Percentiles rank a stretch among this genome's conserved stretches.
phyloP scores from a whole-genome alignment of 208 protist species.

The Trypanosoma platydactyli region DNA sequence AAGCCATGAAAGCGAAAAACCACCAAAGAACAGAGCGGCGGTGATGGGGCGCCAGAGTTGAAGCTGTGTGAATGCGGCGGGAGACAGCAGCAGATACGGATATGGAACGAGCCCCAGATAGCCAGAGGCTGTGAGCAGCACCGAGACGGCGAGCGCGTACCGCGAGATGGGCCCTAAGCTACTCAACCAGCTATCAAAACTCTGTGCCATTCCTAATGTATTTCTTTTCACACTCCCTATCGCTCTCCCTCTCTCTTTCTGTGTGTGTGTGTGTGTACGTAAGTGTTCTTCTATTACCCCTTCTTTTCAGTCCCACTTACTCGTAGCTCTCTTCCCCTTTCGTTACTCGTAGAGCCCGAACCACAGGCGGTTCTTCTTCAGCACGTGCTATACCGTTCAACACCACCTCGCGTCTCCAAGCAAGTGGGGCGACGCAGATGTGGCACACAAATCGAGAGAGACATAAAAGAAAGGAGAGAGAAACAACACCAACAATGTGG shows the following conservation, averaged over 20 bases:
- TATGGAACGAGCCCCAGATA: constrained; percentile 43
- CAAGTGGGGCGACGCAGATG: no score
- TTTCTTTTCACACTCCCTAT: no score
- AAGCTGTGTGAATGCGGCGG: constrained; percentile 36
- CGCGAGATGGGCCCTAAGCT: constrained; percentile 62
- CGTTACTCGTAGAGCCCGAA: no score
- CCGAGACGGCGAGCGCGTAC: constrained; percentile 33
- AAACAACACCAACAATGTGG: no score
- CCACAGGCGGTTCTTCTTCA: not conserved
- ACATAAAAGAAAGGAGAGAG: no score
- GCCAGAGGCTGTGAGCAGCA: constrained; percentile 46
- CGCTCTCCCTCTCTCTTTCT: constrained; percentile 9
- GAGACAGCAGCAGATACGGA: constrained; percentile 38
- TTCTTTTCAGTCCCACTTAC: not conserved
- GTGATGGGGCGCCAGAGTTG: constrained; percentile 74
- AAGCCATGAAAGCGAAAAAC: constrained; percentile 79
- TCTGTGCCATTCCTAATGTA: constrained; percentile 53
- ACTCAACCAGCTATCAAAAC: constrained; percentile 77
- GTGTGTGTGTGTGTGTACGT: constrained; percentile 7
- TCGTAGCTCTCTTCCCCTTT: constrained; percentile 3
- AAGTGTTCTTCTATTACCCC: constrained; percentile 19
- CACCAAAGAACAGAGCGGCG: constrained; percentile 73
- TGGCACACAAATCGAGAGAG: no score
- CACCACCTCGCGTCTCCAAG: no score
- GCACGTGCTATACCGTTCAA: no score